Base-by-base conservation (phyloP, 2,329 filamentous ascomycete genomes). In the Xylaria sp. region DNA sequence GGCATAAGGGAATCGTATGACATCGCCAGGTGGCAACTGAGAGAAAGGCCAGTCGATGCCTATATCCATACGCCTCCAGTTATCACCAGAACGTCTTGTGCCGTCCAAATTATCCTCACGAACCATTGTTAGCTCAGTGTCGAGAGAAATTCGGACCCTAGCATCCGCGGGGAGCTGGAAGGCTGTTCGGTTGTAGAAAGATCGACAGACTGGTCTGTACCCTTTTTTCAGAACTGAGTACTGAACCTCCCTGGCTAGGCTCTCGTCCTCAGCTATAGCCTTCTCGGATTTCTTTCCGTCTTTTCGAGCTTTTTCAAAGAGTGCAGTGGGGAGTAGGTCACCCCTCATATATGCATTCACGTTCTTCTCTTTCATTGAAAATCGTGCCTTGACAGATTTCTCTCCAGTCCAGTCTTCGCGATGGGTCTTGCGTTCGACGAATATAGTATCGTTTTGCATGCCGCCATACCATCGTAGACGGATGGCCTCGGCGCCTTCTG, bases 391-490 rank as follows among this genome's bases (percentile, higher is more conserved):
- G 82, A 99, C 96, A 1, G 95, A 98, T 83, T 98, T 97, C 80
- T 99, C 96, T 66, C 96, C 96, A 0, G 96, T 99, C 96, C 96
- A 99, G 80, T 99, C 96, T 80, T 99, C 96, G 45, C 96, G 91
- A 83, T 99, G 96, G 0, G 96, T 99, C 83, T 99, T 99, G 70
- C 96, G 89, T 84, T 99, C 96, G 28, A 99, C 91, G 76, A 98
- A 99, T 65, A 98, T 97, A 63, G 93, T 96, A 77, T 98, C 94
- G 61, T 85, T 93, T 75, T 96, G 90, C 95, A 99, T 97, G 48
- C 93, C 94, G 68, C 96, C 96, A 77, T 99, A 99, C 96, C 96
- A 99, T 72, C 96, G 89, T 68, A 99, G 85, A 77, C 96, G 93
- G 73, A 98, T 97, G 6, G 96, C 96, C 81, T 99, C 96, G 2